phyloP scores from a whole-genome alignment of 2,329 filamentous ascomycete genomes.

The Aspergillus melleus region DNA sequence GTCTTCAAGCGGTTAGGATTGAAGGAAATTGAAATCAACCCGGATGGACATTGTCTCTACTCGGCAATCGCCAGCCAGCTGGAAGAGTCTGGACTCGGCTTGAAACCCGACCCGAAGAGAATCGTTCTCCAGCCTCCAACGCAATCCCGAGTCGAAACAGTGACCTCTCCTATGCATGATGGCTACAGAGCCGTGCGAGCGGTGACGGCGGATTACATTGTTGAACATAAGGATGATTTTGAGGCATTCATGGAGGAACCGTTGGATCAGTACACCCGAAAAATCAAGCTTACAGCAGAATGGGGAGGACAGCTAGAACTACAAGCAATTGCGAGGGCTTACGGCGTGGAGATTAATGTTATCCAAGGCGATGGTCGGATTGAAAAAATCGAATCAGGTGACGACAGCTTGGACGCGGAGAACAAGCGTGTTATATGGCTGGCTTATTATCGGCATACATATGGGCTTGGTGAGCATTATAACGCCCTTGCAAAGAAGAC shows the following conservation, averaged over 20 bases:
- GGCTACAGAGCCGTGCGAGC: constrained; percentile 68
- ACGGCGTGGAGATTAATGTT: constrained; percentile 77
- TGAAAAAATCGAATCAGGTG: constrained; percentile 67
- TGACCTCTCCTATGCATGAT: constrained; percentile 38
- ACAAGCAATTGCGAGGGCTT: constrained; percentile 76
- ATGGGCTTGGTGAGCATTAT: constrained; percentile 94
- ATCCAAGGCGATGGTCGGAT: constrained; percentile 78
- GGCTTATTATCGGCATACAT: constrained; percentile 92
- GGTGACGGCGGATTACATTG: constrained; percentile 76
- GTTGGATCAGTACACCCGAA: constrained; percentile 68
- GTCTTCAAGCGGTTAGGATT: constrained; percentile 66
- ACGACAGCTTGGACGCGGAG: constrained; percentile 39
- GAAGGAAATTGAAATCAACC: constrained; percentile 74
- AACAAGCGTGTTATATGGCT: constrained; percentile 72
- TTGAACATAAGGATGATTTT: constrained; percentile 74
- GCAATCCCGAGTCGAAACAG: constrained; percentile 33
- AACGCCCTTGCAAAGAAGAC: constrained; percentile 70
- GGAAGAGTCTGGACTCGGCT: constrained; percentile 45
- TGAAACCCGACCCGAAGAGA: constrained; percentile 38
- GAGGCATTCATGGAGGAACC: constrained; percentile 83
- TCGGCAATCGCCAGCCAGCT: constrained; percentile 87
- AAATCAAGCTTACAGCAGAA: constrained; percentile 83
- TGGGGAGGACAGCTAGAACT: constrained; percentile 96
- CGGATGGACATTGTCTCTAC: constrained; percentile 95
- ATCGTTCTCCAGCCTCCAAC: constrained; percentile 33